Conservation (phyloP, 495 filamentous ascomycete species). For the Annulohypoxylon stygium region DNA sequence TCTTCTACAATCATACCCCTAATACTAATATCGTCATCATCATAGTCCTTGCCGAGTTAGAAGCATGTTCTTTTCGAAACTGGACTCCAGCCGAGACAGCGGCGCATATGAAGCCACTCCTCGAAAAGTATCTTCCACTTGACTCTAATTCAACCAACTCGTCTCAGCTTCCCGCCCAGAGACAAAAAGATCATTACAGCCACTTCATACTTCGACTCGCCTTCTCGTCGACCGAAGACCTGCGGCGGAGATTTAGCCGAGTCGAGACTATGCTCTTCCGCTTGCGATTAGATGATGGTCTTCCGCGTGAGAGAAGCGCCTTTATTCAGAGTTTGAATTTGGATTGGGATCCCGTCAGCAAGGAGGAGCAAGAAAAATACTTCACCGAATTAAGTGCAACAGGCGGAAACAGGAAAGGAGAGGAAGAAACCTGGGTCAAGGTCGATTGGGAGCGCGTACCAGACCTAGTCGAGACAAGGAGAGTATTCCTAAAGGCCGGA, state of each 20-base stretch:
- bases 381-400: constrained; percentile 59
- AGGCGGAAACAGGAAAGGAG: constrained; percentile 59
- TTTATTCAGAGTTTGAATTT: constrained; percentile 86
- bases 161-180: constrained; percentile 71
- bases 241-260: constrained; percentile 87
- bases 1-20: not conserved
- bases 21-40: not conserved
- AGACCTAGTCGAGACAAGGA: constrained; percentile 84
- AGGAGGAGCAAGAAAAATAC: constrained; percentile 74
- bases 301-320: constrained; percentile 72
- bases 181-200: constrained; percentile 96
- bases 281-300: constrained; percentile 79
- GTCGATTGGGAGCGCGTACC: constrained; percentile 94
- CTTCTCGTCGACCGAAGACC: constrained; percentile 90
- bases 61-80: constrained; percentile 96
- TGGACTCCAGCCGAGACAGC: constrained; percentile 81
- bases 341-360: constrained; percentile 77
- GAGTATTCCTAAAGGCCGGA: constrained; percentile 80
- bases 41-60: constrained; percentile 91
- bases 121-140: constrained; percentile 89
- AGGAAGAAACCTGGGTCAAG: constrained; percentile 89
- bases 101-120: constrained; percentile 79
- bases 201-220: constrained; percentile 97
- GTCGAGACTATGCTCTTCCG: constrained; percentile 91
- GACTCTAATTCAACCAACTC: constrained; percentile 77